These are phyloP conservation scores for Avicennia marina DNA, from an alignment of 257 asterid species.

Conservation along the genomic window DNA sequence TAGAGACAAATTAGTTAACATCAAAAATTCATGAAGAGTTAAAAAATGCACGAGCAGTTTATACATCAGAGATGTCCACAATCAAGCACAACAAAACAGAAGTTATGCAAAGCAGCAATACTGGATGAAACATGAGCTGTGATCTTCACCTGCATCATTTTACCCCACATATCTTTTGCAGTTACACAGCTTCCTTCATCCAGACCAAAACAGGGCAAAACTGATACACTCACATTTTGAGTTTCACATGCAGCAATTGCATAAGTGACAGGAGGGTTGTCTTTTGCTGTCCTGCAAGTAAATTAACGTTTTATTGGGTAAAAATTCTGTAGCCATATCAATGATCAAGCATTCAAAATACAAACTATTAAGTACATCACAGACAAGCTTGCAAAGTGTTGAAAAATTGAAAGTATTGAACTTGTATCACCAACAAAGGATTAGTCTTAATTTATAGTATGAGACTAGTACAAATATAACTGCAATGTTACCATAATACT, in stretches of 20 bases:
- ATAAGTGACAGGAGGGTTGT: constrained; percentile 83
- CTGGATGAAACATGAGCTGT: not conserved
- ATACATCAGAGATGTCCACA: not conserved
- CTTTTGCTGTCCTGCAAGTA: constrained; percentile 92
- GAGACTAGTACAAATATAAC: too few relatives aligned
- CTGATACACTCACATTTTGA: constrained; percentile 89
- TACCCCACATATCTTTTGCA: constrained; percentile 96
- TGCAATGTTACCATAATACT: too few relatives aligned
- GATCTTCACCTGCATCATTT: constrained; percentile 66
- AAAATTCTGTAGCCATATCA: too few relatives aligned
- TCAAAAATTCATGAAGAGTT: not conserved
- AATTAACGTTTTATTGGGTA: too few relatives aligned
- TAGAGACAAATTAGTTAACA: constrained; percentile 19
- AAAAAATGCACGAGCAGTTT: not conserved
- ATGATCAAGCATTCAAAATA: not conserved
- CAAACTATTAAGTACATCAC: not conserved
- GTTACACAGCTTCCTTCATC: constrained; percentile 76
- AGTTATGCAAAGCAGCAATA: not conserved
- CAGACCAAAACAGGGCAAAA: constrained; percentile 89
- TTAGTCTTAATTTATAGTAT: too few relatives aligned
- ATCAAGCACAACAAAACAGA: not conserved
- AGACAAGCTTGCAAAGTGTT: too few relatives aligned
- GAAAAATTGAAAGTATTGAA: too few relatives aligned
- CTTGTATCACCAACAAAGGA: too few relatives aligned
- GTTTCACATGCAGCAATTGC: constrained; percentile 98